Conservation (phyloP, 129 eudicot genomes). For the Sambucus nigra region DNA sequence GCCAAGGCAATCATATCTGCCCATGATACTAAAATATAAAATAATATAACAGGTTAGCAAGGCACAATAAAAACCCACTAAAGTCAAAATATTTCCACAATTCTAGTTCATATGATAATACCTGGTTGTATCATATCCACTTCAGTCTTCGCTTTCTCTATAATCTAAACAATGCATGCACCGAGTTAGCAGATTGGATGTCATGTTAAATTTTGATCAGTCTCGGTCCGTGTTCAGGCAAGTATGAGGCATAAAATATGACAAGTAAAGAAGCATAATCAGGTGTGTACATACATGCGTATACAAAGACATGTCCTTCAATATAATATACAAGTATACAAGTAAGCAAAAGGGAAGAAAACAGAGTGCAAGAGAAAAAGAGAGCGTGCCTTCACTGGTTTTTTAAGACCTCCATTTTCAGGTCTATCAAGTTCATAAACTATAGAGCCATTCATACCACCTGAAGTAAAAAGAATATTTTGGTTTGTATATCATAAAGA, state of each 20-base stretch:
- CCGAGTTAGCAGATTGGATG: slow-evolving; percentile 20
- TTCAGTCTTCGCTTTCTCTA: slow-evolving; percentile 66
- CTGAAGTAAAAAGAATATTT: slow-evolving; percentile 25
- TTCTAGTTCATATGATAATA: slow-evolving; percentile 10
- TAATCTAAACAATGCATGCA: slow-evolving; percentile 44
- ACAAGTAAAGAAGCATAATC: neutral
- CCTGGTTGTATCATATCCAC: slow-evolving; percentile 56
- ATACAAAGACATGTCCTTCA: neutral
- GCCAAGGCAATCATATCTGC: slow-evolving; percentile 90
- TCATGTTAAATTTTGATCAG: slow-evolving; percentile 15
- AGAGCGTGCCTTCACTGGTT: slow-evolving; percentile 58
- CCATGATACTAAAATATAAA: slow-evolving; percentile 49
- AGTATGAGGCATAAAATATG: slow-evolving; percentile 4
- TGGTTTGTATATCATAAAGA: neutral
- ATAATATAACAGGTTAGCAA: neutral
- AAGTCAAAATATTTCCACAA: neutral
- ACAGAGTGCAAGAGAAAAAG: neutral
- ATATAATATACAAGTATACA: neutral
- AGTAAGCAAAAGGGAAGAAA: neutral
- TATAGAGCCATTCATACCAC: slow-evolving; percentile 98
- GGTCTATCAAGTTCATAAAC: slow-evolving; percentile 91
- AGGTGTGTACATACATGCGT: neutral
- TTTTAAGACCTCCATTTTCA: slow-evolving; percentile 75
- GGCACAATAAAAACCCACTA: neutral
- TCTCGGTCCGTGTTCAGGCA: slow-evolving; percentile 7